Evolutionary conservation across 768 basidiomycete species (phyloP), one percentile per base, ranked within the genome.

Genomic region (Gyrodon lividus): DNA sequence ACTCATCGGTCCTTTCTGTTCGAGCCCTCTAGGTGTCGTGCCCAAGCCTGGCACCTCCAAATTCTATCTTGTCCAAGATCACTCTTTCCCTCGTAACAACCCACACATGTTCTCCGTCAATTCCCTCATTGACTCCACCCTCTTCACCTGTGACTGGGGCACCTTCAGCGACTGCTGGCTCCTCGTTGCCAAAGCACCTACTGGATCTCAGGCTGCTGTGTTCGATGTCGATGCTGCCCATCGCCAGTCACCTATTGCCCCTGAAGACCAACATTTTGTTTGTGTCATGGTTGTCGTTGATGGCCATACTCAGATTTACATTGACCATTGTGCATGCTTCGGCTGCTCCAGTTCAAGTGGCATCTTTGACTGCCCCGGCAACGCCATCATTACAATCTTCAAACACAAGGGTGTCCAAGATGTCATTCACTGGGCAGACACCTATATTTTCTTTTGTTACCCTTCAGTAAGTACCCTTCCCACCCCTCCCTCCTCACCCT

Each of bases 1-100:
- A 2, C 6, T 71, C 10, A 77, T 78, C 26, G 75, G 77, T 0
- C 70, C 68, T 0, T 79, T 79, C 39, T 52, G 52, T 0, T 67
- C 76, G 0, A 72, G 73, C 0, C 79, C 77, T 0, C 58, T 79
- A 0, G 70, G 70, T 0, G 58, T 75, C 0, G 66, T 78, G 0
- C 71, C 70, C 0, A 79, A 77, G 47, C 60, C 63, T 0, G 37
- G 59, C 19, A 50, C 62, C 0, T 41, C 54, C 6, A 60, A 62
- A 13, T 67, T 70, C 9, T 59, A 62, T 0, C 35, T 75, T 0
- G 59, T 76, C 0, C 74, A 77, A 38, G 63, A 71, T 16, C 47
- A 46, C 2, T 66, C 63, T 2, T 60, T 68, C 5, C 65, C 66
- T 20, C 2, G 19, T 14, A 13, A 40, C 9, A 3, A 9, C 51